Evolutionary conservation across 768 basidiomycete species (phyloP).

Genomic region (Mycena filopes): DNA sequence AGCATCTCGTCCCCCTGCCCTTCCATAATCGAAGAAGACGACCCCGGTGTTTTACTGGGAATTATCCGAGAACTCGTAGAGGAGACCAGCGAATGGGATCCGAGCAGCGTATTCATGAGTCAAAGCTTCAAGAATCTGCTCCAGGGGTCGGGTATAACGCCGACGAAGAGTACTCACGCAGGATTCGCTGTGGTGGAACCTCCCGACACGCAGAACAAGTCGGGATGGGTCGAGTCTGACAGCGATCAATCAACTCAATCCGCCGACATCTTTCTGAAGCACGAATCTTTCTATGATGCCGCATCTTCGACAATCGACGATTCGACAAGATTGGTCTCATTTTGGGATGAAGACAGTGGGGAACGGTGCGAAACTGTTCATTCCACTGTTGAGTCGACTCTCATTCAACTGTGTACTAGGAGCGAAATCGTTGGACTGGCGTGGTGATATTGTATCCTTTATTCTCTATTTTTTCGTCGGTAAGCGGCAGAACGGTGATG

Average conservation of each 20-base stretch:
- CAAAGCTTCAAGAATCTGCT: conserved; percentile 59
- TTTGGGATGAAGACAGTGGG: conserved; percentile 35
- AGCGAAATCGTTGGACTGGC: conserved; percentile 24
- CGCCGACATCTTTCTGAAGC: conserved; percentile 36
- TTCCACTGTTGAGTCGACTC: background rate
- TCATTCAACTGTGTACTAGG: background rate
- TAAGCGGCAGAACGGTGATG: background rate
- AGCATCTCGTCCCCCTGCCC: conserved; percentile 13
- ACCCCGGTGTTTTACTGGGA: conserved; percentile 47
- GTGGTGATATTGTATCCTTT: conserved; percentile 8
- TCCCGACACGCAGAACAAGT: background rate
- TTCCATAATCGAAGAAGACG: conserved; percentile 31
- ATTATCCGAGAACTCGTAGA: conserved; percentile 61
- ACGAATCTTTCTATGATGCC: conserved; percentile 14
- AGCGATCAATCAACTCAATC: conserved; percentile 30
- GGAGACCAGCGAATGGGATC: conserved; percentile 63
- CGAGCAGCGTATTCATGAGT: conserved; percentile 55
- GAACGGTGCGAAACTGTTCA: conserved; percentile 9
- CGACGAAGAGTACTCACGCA: background rate
- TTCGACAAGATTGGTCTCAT: conserved; percentile 26
- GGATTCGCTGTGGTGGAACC: background rate
- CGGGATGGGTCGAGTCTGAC: conserved; percentile 11
- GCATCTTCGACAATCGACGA: background rate
- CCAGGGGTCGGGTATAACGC: conserved; percentile 39
- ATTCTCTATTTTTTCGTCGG: background rate